phyloP scores from a whole-genome alignment of 176 grass and related monocot genomes.

The Oryza rufipogon region DNA sequence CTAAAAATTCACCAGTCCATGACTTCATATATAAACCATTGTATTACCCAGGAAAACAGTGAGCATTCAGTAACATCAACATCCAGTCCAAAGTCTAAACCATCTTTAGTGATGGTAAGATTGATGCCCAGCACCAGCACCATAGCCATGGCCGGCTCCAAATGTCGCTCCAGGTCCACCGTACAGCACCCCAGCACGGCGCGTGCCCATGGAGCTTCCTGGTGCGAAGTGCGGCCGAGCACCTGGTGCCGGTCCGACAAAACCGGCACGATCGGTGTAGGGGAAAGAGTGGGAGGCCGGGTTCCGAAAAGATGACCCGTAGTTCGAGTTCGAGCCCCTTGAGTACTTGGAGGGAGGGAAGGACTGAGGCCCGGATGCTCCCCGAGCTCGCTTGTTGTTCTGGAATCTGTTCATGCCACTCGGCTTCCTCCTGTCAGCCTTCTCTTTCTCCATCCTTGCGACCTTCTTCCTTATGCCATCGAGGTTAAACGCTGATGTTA shows the following conservation, averaged over 20 bases:
- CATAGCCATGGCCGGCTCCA: constrained; percentile 14
- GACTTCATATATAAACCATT: neutral
- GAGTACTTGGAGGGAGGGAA: constrained; percentile 45
- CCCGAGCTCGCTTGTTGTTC: constrained; percentile 57
- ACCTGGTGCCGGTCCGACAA: constrained; percentile 10
- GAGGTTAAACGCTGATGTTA: constrained; percentile 57
- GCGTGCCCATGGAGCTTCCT: constrained; percentile 7
- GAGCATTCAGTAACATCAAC: constrained; percentile 28
- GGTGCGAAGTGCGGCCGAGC: constrained; percentile 29
- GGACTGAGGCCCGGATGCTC: constrained; percentile 21
- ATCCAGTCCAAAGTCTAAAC: neutral
- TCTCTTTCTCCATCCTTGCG: constrained; percentile 56
- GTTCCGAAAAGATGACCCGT: constrained; percentile 40
- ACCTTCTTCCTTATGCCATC: constrained; percentile 59
- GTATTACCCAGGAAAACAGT: constrained; percentile 31
- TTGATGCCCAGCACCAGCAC: constrained; percentile 28
- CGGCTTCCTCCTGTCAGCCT: constrained; percentile 61
- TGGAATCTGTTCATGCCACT: constrained; percentile 36
- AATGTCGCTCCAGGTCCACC: constrained; percentile 47
- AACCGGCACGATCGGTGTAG: constrained; percentile 29
- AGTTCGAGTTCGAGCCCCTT: constrained; percentile 46
- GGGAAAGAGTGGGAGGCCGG: constrained; percentile 48
- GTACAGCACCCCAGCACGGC: constrained; percentile 26
- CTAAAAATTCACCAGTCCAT: neutral
- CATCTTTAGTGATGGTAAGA: constrained; percentile 35